These are phyloP conservation scores for Plasmopara viticola DNA, from an alignment of 352 stramenopile genomes.

Conservation along the genomic window DNA sequence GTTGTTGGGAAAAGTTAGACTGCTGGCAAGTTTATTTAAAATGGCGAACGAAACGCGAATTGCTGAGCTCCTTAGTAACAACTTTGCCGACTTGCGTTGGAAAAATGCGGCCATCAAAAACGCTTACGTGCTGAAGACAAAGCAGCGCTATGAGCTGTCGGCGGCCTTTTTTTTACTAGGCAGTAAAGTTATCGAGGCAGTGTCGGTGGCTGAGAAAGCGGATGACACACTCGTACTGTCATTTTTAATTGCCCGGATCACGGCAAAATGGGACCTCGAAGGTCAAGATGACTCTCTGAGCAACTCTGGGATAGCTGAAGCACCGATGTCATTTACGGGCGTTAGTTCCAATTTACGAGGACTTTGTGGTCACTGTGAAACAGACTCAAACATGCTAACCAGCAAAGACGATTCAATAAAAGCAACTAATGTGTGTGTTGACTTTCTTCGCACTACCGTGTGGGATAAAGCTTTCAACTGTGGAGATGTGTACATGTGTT, in stretches of 20 bases:
- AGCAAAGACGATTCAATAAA: constrained; percentile 11
- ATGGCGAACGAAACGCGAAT: constrained; percentile 77
- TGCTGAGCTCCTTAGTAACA: constrained; percentile 66
- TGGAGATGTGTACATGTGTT: constrained; percentile 72
- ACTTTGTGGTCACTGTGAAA: constrained; percentile 4
- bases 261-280: constrained; percentile 66
- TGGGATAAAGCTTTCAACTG: constrained; percentile 37
- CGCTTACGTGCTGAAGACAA: constrained; percentile 82
- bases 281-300: constrained; percentile 17
- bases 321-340: constrained; percentile 48
- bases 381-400: not conserved
- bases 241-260: constrained; percentile 72
- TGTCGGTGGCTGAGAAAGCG: constrained; percentile 65
- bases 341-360: constrained; percentile 43
- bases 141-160: constrained; percentile 74
- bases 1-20: constrained; percentile 71
- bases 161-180: constrained; percentile 81
- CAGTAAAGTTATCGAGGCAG: constrained; percentile 67
- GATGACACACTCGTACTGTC: constrained; percentile 69
- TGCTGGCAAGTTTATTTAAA: constrained; percentile 81
- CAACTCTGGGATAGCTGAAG: constrained; percentile 8
- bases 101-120: constrained; percentile 88
- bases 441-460: constrained; percentile 60
- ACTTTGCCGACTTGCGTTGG: constrained; percentile 80
- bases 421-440: constrained; percentile 36